phyloP scores from a whole-genome alignment of 306 rosid species.

The Vachellia pachyceras region DNA sequence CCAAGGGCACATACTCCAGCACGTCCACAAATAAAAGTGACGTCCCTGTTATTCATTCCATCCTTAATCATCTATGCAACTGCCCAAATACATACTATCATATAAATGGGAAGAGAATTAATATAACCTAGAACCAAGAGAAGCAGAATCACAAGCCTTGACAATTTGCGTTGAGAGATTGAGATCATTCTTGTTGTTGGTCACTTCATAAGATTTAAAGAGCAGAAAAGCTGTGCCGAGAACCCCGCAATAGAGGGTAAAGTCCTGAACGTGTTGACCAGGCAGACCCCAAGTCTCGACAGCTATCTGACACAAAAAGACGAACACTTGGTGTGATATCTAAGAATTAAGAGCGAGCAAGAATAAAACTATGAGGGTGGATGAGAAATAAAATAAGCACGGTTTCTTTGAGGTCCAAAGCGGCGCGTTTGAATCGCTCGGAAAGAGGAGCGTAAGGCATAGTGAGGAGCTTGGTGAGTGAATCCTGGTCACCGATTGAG shows the following conservation, averaged over 20 bases:
- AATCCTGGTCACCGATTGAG: constrained; percentile 38
- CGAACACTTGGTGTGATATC: constrained; percentile 41
- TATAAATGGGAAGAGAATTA: not conserved
- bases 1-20: constrained; percentile 75
- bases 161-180: constrained; percentile 65
- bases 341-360: not conserved
- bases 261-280: constrained; percentile 55
- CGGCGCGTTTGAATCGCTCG: constrained; percentile 73
- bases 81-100: not conserved
- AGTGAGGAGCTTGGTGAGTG: constrained; percentile 62
- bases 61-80: constrained; percentile 14
- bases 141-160: constrained; percentile 72
- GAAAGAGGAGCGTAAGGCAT: constrained; percentile 62
- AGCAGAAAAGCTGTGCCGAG: constrained; percentile 79
- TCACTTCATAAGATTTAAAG: constrained; percentile 58
- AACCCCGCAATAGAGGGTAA: constrained; percentile 69
- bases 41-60: constrained; percentile 57
- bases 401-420: constrained; percentile 79
- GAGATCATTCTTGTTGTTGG: constrained; percentile 57
- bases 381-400: constrained; percentile 39
- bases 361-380: not conserved
- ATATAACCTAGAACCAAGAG: constrained; percentile 56
- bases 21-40: constrained; percentile 74
- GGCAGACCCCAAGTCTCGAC: constrained; percentile 62
- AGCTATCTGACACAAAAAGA: constrained; percentile 59